These are phyloP conservation scores for Suillus occidentalis DNA, from an alignment of 768 basidiomycete genomes.

Conservation along the genomic window DNA sequence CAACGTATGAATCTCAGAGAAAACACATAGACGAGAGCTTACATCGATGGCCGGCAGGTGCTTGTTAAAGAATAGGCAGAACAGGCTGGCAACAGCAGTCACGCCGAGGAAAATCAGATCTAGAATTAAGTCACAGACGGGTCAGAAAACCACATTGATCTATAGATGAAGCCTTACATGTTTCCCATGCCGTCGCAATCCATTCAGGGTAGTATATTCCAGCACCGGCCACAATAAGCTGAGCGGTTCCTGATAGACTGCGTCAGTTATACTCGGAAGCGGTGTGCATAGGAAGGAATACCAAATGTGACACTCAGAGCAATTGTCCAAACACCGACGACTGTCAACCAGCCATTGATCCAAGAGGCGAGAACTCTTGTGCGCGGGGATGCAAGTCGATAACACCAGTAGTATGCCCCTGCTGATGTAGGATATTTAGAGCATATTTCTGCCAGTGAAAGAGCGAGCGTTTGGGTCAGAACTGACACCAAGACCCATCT, in stretches of 20 bases:
- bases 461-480: slow-evolving; percentile 47
- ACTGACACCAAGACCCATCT: slow-evolving; percentile 55
- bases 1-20: slow-evolving; percentile 5
- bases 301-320: slow-evolving; percentile 66
- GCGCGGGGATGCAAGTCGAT: slow-evolving; percentile 53
- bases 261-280: neutral
- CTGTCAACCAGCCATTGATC: slow-evolving; percentile 69
- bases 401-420: slow-evolving; percentile 69
- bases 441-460: slow-evolving; percentile 58
- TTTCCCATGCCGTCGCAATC: slow-evolving; percentile 60
- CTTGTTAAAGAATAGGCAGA: slow-evolving; percentile 58
- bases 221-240: slow-evolving; percentile 58
- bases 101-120: slow-evolving; percentile 61
- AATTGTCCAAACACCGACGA: slow-evolving; percentile 71
- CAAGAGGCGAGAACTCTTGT: slow-evolving; percentile 55
- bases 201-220: slow-evolving; percentile 60
- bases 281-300: slow-evolving; percentile 3
- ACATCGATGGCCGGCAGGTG: slow-evolving; percentile 53
- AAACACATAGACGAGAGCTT: slow-evolving; percentile 9
- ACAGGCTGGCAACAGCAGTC: slow-evolving; percentile 44
- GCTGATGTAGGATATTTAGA: slow-evolving; percentile 63
- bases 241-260: slow-evolving; percentile 48
- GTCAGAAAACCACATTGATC: slow-evolving; percentile 7
- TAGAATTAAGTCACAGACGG: slow-evolving; percentile 12
- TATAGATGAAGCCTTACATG: slow-evolving; percentile 37